Evolutionary conservation across 495 filamentous ascomycete species (phyloP).

Genomic region (Oleoguttula mirabilis): DNA sequence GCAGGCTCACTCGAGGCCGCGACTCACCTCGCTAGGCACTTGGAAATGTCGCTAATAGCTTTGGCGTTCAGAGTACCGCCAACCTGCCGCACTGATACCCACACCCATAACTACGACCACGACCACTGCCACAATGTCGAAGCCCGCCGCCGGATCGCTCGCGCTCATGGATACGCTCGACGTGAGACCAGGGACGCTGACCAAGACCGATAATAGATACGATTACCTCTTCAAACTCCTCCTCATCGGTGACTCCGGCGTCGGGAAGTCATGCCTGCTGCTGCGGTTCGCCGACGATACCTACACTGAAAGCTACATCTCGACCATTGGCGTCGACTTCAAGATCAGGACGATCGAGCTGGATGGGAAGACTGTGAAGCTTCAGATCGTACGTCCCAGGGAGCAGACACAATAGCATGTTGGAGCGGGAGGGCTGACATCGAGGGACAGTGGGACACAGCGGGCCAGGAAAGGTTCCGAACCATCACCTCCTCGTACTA

Average conservation of each 20-base stretch:
- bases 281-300: constrained; percentile 98
- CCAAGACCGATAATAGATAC: constrained; percentile 54
- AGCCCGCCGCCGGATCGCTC: too few relatives aligned
- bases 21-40: too few relatives aligned
- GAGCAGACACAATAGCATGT: too few relatives aligned
- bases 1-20: too few relatives aligned
- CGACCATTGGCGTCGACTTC: constrained; percentile 98
- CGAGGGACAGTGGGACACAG: constrained; percentile 98
- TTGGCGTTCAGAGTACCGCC: too few relatives aligned
- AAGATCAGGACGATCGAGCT: constrained; percentile 99
- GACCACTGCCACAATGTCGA: too few relatives aligned
- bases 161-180: too few relatives aligned
- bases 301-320: constrained; percentile 99
- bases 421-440: too few relatives aligned
- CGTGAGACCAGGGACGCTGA: too few relatives aligned
- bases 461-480: constrained; percentile 97
- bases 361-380: constrained; percentile 98
- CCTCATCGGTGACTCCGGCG: constrained; percentile 98
- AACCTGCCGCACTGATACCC: too few relatives aligned
- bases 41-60: too few relatives aligned
- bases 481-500: constrained; percentile 99
- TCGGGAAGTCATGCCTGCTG: constrained; percentile 97
- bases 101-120: too few relatives aligned
- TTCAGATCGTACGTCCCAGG: constrained; percentile 74
- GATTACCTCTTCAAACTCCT: constrained; percentile 99